A percentile compares a stretch with the other conserved stretches of the same genome.
Conservation (phyloP, 2,329 filamentous ascomycete genomes). For the Microcyclospora pomicola region DNA sequence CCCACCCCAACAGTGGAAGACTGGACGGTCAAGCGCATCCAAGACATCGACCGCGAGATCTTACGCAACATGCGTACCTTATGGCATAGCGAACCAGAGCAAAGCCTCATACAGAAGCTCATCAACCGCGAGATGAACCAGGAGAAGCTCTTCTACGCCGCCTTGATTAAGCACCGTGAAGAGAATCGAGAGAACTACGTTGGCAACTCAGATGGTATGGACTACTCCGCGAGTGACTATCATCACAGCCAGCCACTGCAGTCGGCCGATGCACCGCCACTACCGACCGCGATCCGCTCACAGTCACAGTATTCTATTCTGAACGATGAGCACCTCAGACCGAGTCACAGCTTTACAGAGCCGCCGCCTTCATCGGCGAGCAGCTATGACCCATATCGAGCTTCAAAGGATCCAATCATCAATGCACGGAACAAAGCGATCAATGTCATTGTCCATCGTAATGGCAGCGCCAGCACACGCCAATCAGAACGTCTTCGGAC, state of each 20-base stretch:
- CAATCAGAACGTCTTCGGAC: conserved; percentile 23
- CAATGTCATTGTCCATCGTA: conserved; percentile 54
- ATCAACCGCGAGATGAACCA: conserved; percentile 49
- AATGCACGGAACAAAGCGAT: conserved; percentile 44
- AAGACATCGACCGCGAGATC: conserved; percentile 67
- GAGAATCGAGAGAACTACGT: conserved; percentile 75
- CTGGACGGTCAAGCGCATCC: conserved; percentile 45
- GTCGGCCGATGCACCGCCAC: conserved; percentile 19
- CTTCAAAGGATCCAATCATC: conserved; percentile 43
- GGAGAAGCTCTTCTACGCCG: conserved; percentile 84
- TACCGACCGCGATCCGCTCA: conserved; percentile 26
- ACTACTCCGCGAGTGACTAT: conserved; percentile 82
- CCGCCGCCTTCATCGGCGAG: conserved; percentile 35
- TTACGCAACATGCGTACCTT: conserved; percentile 75
- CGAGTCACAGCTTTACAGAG: conserved; percentile 36
- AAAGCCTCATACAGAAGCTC: conserved; percentile 57
- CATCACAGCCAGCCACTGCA: conserved; percentile 51
- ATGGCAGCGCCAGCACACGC: conserved; percentile 23
- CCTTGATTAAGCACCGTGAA: conserved; percentile 69
- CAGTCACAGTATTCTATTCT: conserved; percentile 44
- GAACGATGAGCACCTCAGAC: conserved; percentile 38
- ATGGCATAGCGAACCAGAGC: conserved; percentile 75
- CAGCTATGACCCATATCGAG: conserved; percentile 76
- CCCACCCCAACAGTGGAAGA: conserved; percentile 45
- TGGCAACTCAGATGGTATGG: conserved; percentile 50